phyloP scores from a whole-genome alignment of 306 rosid species.

The Carpinus viminea region DNA sequence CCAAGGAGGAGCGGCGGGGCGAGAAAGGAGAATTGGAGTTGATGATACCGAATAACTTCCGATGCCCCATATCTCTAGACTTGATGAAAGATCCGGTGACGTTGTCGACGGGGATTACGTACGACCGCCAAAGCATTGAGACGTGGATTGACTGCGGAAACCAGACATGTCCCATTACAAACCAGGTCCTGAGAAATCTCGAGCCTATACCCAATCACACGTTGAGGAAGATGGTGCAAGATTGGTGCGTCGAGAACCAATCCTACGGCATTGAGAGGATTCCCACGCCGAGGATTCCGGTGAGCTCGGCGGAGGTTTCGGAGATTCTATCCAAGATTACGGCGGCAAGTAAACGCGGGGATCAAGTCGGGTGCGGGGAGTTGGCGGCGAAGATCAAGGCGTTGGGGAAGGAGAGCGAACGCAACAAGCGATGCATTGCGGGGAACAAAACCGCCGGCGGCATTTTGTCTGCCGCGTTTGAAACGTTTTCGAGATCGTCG shows the following conservation, averaged over 20 bases:
- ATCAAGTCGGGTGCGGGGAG: neutral
- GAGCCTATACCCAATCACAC: neutral
- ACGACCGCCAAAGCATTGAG: neutral
- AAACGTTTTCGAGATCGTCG: neutral
- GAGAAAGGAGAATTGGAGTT: neutral
- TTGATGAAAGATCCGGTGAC: constrained; percentile 1
- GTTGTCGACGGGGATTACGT: neutral
- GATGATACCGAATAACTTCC: neutral
- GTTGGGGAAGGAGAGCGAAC: neutral
- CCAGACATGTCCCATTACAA: neutral
- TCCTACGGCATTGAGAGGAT: neutral
- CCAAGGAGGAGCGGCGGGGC: neutral
- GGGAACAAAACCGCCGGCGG: neutral
- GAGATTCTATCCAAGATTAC: neutral
- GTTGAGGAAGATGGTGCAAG: neutral
- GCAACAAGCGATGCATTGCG: neutral
- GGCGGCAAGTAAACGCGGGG: neutral
- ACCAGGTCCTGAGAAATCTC: neutral
- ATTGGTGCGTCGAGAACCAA: neutral
- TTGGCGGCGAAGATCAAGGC: neutral
- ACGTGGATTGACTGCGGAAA: neutral
- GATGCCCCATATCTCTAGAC: neutral
- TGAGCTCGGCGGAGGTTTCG: neutral
- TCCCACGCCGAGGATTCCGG: neutral
- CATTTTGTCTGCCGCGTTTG: neutral